phyloP scores from a whole-genome alignment of 2,329 filamentous ascomycete genomes.

The Colletotrichum sp. region DNA sequence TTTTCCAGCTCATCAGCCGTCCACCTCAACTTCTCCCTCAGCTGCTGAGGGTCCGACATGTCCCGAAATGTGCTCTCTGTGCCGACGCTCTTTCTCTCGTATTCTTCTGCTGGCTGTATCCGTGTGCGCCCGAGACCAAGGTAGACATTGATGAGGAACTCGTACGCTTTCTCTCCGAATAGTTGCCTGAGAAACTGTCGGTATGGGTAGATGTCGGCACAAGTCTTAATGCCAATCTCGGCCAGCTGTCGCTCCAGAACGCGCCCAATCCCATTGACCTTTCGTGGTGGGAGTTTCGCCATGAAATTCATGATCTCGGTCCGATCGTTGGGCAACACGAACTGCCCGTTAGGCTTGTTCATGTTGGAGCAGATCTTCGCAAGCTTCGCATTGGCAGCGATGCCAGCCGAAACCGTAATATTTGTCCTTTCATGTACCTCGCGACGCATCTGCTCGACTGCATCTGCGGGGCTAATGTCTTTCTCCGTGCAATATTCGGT shows the following conservation, averaged over 20 bases:
- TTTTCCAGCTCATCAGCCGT: conserved; percentile 87
- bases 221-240: conserved; percentile 85
- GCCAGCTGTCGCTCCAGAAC: conserved; percentile 91
- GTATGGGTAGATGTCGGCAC: conserved; percentile 83
- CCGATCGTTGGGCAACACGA: conserved; percentile 74
- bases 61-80: conserved; percentile 93
- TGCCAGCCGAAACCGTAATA: conserved; percentile 92
- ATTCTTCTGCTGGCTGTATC: conserved; percentile 85
- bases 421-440: conserved; percentile 78
- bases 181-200: conserved; percentile 76
- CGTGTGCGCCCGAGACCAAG: conserved; percentile 86
- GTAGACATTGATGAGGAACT: conserved; percentile 84
- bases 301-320: conserved; percentile 84
- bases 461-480: conserved; percentile 71
- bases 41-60: conserved; percentile 68
- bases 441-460: conserved; percentile 76
- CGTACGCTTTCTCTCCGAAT: conserved; percentile 90
- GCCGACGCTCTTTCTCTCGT: conserved; percentile 91
- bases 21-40: conserved; percentile 79
- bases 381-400: conserved; percentile 89
- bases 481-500: conserved; percentile 82
- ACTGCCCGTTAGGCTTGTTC: conserved; percentile 97
- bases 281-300: conserved; percentile 80
- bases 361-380: conserved; percentile 96
- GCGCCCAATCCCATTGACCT: conserved; percentile 93